Conservation (phyloP, 495 filamentous ascomycete species). For the Chlorociboria aeruginascens region DNA sequence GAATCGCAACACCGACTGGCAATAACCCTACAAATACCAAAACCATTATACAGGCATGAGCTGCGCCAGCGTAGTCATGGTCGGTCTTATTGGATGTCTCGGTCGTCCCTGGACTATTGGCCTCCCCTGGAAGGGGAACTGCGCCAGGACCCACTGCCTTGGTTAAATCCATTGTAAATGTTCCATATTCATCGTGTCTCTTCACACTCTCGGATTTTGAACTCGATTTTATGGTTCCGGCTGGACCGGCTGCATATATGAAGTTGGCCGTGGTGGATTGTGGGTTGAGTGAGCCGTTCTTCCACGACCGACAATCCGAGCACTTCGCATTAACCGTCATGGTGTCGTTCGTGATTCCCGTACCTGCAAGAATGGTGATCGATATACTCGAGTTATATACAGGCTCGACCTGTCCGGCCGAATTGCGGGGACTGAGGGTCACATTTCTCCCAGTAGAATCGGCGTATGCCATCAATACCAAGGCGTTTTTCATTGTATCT, state of each 20-base stretch:
- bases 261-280: constrained; percentile 29
- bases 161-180: constrained; percentile 40
- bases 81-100: constrained; percentile 16
- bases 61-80: constrained; percentile 22
- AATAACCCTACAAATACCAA: constrained; percentile 39
- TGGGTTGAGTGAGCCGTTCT: constrained; percentile 26
- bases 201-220: constrained; percentile 29
- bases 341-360: constrained; percentile 28
- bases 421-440: constrained; percentile 36
- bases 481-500: constrained; percentile 33
- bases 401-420: constrained; percentile 36
- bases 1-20: constrained; percentile 40
- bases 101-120: constrained; percentile 10
- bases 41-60: constrained; percentile 42
- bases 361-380: constrained; percentile 29
- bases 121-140: constrained; percentile 17
- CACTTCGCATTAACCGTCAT: constrained; percentile 38
- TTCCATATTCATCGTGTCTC: constrained; percentile 41
- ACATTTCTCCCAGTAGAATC: constrained; percentile 30
- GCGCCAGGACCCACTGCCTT: constrained; percentile 31
- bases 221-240: constrained; percentile 26
- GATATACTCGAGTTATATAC: constrained; percentile 26
- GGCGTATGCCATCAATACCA: constrained; percentile 41
- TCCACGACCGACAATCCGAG: constrained; percentile 34
- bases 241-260: constrained; percentile 45